Evolutionary conservation across 1,284 basidiomycete genomes (phyloP).

Genomic region (Amylostereum areolatum): DNA sequence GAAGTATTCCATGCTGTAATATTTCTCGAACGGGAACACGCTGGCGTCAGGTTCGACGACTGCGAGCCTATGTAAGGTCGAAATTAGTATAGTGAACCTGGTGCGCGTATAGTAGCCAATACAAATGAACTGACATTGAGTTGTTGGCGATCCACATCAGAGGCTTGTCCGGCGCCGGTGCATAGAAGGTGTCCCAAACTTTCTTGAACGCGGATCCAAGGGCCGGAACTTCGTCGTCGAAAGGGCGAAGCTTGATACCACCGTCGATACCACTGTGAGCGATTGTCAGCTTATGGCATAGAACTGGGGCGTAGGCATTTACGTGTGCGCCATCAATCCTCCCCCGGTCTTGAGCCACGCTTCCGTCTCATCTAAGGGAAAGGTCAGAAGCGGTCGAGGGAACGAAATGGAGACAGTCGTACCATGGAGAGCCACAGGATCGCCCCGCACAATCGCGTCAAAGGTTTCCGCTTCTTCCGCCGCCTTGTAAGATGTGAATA

Average conservation of each 20-base stretch:
- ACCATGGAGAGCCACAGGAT: constrained; percentile 9
- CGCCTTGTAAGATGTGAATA: constrained; percentile 11
- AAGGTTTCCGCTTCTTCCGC: constrained; percentile 13
- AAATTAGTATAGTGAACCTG: no score
- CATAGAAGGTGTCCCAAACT: constrained; percentile 38
- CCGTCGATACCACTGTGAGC: constrained; percentile 35
- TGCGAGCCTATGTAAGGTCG: no score
- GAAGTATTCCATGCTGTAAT: constrained; percentile 26
- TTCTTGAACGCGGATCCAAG: constrained; percentile 38
- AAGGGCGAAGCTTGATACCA: constrained; percentile 45
- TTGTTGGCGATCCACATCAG: constrained; percentile 30
- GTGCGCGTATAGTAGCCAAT: no score
- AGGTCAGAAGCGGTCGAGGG: no score
- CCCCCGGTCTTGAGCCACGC: constrained; percentile 39
- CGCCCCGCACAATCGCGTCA: constrained; percentile 11
- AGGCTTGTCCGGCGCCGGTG: constrained; percentile 41
- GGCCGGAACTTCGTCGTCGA: constrained; percentile 31
- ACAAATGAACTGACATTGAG: constrained; percentile 24
- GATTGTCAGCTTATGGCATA: no score
- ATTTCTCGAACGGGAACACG: constrained; percentile 21
- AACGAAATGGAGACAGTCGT: no score
- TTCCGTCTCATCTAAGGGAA: not conserved
- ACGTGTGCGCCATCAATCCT: constrained; percentile 49
- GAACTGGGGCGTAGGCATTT: no score
- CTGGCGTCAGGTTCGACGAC: constrained; percentile 23